Conservation (phyloP, 2,329 filamentous ascomycete species). For the Colletotrichum siamense region DNA sequence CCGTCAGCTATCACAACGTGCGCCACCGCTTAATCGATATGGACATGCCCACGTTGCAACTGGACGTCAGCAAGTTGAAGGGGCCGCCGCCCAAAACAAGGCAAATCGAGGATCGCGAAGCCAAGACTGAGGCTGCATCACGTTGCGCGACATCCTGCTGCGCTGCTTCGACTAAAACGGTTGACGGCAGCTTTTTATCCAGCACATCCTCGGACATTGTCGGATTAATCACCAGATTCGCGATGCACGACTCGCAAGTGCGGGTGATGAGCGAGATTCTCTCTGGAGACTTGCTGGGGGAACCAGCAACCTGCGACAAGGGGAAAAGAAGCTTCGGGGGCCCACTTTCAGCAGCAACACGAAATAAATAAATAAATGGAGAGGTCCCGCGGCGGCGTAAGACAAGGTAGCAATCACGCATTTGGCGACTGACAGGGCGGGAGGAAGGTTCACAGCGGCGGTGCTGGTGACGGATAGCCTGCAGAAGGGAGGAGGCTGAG, state of each 20-base stretch:
- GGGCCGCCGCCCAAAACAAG: background rate
- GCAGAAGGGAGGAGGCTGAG: background rate
- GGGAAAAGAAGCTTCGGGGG: background rate
- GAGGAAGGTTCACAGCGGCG: background rate
- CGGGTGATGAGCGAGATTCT: background rate
- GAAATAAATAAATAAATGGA: background rate
- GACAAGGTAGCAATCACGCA: background rate
- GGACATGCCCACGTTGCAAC: background rate
- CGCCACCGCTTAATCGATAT: background rate
- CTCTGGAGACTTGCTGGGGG: background rate
- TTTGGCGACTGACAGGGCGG: background rate
- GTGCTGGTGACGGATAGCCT: background rate
- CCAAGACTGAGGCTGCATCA: conserved; percentile 1
- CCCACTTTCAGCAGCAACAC: background rate
- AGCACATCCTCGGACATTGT: background rate
- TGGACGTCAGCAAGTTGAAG: background rate
- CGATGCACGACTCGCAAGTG: background rate
- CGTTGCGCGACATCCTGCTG: background rate
- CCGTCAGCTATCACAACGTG: background rate
- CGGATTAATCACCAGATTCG: background rate
- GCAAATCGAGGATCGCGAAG: background rate
- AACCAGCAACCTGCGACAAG: background rate
- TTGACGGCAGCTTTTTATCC: background rate
- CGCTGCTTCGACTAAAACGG: background rate
- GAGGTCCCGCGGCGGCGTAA: background rate